Percentiles rank a stretch among this genome's conserved stretches.
phyloP scores from a whole-genome alignment of 2,329 filamentous ascomycete genomes.

The Chaetomium olivaceum region DNA sequence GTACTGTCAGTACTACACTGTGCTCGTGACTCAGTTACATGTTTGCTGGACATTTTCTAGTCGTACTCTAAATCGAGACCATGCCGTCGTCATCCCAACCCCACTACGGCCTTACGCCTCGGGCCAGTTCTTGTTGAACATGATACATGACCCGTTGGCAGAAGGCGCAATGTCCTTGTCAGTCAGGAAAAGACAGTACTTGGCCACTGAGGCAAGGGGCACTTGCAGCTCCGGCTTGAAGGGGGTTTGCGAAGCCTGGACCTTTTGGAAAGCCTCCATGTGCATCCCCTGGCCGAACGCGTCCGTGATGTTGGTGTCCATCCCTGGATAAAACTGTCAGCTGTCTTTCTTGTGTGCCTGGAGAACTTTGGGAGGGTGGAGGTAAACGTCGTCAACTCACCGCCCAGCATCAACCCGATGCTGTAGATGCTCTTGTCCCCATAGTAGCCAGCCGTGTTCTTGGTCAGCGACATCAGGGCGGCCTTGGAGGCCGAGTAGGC shows the following conservation, averaged over 20 bases:
- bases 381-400: neutral
- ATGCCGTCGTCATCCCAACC: too few species aligned
- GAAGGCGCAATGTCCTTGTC: slow-evolving; percentile 38
- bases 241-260: slow-evolving; percentile 35
- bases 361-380: too few species aligned
- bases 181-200: slow-evolving; percentile 42
- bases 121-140: slow-evolving; percentile 43
- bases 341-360: neutral
- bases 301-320: slow-evolving; percentile 57
- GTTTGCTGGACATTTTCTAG: neutral
- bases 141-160: slow-evolving; percentile 39
- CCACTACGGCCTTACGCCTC: slow-evolving; percentile 30
- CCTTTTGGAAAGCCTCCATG: slow-evolving; percentile 37
- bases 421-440: slow-evolving; percentile 54
- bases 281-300: slow-evolving; percentile 43
- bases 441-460: slow-evolving; percentile 60
- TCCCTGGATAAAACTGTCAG: slow-evolving; percentile 34
- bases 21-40: neutral
- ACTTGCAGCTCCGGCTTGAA: slow-evolving; percentile 37
- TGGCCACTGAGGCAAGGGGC: slow-evolving; percentile 42
- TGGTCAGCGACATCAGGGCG: slow-evolving; percentile 42
- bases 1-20: neutral
- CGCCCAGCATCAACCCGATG: slow-evolving; percentile 53
- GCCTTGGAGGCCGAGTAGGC: slow-evolving; percentile 37
- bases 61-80: neutral